phyloP scores from a whole-genome alignment of 495 filamentous ascomycete genomes.

The Neurospora discreta region DNA sequence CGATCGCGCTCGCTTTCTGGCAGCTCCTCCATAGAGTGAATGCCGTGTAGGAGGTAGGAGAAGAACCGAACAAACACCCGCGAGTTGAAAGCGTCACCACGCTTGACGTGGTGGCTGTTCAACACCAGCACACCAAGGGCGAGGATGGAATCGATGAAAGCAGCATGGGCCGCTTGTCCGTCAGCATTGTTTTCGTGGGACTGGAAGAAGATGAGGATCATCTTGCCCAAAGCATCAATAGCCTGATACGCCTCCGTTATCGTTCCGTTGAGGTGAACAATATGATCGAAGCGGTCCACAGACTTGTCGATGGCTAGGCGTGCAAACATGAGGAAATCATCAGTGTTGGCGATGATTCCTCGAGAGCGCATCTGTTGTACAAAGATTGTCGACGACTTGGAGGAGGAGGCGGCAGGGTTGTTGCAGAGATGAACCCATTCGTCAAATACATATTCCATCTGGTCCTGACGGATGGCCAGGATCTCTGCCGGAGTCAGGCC shows the following conservation, averaged over 20 bases:
- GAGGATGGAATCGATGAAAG: slow-evolving; percentile 63
- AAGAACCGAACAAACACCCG: slow-evolving; percentile 88
- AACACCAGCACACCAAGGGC: slow-evolving; percentile 68
- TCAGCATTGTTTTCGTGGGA: slow-evolving; percentile 45
- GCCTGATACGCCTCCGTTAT: slow-evolving; percentile 62
- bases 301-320: slow-evolving; percentile 72
- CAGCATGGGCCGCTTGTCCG: slow-evolving; percentile 40
- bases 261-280: slow-evolving; percentile 45
- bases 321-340: slow-evolving; percentile 68
- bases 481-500: slow-evolving; percentile 12
- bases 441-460: slow-evolving; percentile 87
- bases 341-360: slow-evolving; percentile 55
- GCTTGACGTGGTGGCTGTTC: slow-evolving; percentile 72
- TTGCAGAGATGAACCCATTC: slow-evolving; percentile 85
- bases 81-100: slow-evolving; percentile 72
- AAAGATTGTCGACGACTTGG: slow-evolving; percentile 59
- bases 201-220: slow-evolving; percentile 64
- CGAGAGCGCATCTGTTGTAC: slow-evolving; percentile 71
- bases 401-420: slow-evolving; percentile 54
- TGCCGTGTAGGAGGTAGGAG: slow-evolving; percentile 67
- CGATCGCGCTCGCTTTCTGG: slow-evolving; percentile 48
- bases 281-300: slow-evolving; percentile 62
- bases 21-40: slow-evolving; percentile 23
- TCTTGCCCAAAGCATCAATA: slow-evolving; percentile 78
- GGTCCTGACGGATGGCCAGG: slow-evolving; percentile 46